A percentile compares a stretch with the other conserved stretches of the same genome.
Conservation (phyloP, 257 asterid species). For the Thymus mandschuricus region DNA sequence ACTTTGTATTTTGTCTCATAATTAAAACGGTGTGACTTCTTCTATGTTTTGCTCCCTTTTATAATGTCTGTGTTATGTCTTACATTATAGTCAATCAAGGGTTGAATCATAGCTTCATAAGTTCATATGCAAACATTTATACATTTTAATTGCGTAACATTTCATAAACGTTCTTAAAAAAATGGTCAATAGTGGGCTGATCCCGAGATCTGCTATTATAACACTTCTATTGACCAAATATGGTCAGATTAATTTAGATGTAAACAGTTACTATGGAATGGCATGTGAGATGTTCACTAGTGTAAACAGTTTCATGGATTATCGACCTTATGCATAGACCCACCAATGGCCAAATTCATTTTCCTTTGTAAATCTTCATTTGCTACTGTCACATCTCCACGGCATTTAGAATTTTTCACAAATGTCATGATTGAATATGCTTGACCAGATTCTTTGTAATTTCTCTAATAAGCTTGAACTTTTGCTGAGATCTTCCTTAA, state of each 20-base stretch:
- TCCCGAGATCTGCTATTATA: not conserved
- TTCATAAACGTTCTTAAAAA: not conserved
- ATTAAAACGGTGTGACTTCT: conserved; percentile 5
- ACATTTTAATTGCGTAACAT: not conserved
- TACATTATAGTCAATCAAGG: not conserved
- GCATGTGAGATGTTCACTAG: not conserved
- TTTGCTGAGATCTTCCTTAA: conserved; percentile 1
- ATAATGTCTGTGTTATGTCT: not conserved
- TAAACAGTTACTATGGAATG: not conserved
- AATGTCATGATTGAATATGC: conserved; percentile 9
- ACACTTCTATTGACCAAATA: not conserved
- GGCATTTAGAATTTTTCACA: too few species aligned
- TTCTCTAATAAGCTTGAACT: not conserved
- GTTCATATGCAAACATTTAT: too few species aligned
- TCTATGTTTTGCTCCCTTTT: not conserved
- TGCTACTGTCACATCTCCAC: too few species aligned
- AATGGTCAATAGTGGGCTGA: conserved; percentile 18
- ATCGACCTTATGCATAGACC: not conserved
- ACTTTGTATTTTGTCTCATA: conserved; percentile 12
- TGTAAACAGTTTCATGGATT: not conserved
- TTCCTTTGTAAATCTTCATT: too few species aligned
- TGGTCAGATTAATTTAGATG: not conserved
- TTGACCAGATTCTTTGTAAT: not conserved
- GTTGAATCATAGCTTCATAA: not conserved
- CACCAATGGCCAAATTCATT: not conserved